Base-by-base conservation (phyloP, 345 rosid species). In the Combretum micranthum region DNA sequence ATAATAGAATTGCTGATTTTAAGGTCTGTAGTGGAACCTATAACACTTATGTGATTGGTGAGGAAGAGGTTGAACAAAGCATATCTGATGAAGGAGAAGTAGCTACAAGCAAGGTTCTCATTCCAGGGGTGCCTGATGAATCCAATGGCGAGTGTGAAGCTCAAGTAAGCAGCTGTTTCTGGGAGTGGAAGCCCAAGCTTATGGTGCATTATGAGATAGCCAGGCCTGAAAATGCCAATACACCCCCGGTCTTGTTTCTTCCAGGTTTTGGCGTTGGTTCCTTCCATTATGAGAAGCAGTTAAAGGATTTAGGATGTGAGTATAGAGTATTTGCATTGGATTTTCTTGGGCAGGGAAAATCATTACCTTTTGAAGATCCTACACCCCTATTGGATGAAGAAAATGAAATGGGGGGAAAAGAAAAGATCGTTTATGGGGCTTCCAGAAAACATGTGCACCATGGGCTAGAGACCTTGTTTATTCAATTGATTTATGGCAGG, bases 241-340 rank as follows among this genome's bases (percentile, higher is more conserved):
- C 91, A 57, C 94, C 97, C 11, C 69, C 88, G 0, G 71, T 93
- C 48, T 71, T 93, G 61, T 84, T 88, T 68, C 97, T 93, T 72
- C 99, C 99, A 37, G 96, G 99, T 57, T 93, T 92, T 66, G 96
- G 99, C 52, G 96, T 89, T 55, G 97, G 99, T 77, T 80, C 96
- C 10, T 92, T 93, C 69, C 99, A 93, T 69, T 88, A 83, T 26
- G 96, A 86, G 76, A 93, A 86, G 81, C 97, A 93, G 64, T 75
- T 93, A 52, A 80, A 70, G 67, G 97, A 86, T 79, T 77, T 93
- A 37, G 99, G 97, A 8, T 82, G 86, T 55, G 96, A 89, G 57
- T 83, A 71, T 61, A 66, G 97, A 75, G 99, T 86, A n/a, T 93
- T 91, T 93, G 94, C 99, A 7, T 74, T 86, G 46, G 99, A 93